Base-by-base conservation (phyloP, 257 asterid species). In the Salvia miltiorrhiza region DNA sequence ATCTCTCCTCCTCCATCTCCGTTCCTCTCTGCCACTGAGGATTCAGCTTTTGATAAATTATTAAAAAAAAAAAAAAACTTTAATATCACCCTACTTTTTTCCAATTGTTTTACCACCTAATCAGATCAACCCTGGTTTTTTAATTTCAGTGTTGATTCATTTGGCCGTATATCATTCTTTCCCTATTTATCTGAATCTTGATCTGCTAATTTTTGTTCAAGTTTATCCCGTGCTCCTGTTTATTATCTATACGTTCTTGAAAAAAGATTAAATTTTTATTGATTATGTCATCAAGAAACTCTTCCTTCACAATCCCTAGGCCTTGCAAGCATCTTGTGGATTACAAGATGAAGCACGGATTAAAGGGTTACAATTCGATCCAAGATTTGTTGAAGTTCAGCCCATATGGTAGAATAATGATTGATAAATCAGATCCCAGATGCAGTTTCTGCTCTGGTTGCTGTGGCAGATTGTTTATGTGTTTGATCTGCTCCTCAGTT, bases 401-500 rank as follows among this genome's bases (percentile, higher is more conserved):
- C 62, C 86, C 91, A 4, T 81, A 71, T 76, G 95, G 96, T 24
- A 81, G 84, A 75, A 70, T 82, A 30, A 49, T 64, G 77, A 78
- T 87, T 76, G 80, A 80, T 44, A 78, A 60, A 40, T 73, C 90
- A 20, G 78, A 74, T 70, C 83, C 84, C 77, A 76, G 77, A 69
- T 90, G 93, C 86, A 76, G 83, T 81, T 69, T 83, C 72, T 86
- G 88, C 83, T 66, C 76, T 59, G 85, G 82, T 8, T 21, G 21
- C 67, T 49, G 62, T 30, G 88, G 89, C 35, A 87, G 93, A 75
- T 79, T 84, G 43, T 81, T 67, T 49, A 78, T 75, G 77, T 90
- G 96, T 70, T 78, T 90, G 93, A 87, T 90, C 82, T 90, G 96
- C 70, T 82, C 86, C 10, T 82, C 89, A 40, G 76, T 84, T 12